These are phyloP conservation scores for Bipolaris zeicola DNA, from an alignment of 2,329 filamentous ascomycete species.

Conservation along the genomic window DNA sequence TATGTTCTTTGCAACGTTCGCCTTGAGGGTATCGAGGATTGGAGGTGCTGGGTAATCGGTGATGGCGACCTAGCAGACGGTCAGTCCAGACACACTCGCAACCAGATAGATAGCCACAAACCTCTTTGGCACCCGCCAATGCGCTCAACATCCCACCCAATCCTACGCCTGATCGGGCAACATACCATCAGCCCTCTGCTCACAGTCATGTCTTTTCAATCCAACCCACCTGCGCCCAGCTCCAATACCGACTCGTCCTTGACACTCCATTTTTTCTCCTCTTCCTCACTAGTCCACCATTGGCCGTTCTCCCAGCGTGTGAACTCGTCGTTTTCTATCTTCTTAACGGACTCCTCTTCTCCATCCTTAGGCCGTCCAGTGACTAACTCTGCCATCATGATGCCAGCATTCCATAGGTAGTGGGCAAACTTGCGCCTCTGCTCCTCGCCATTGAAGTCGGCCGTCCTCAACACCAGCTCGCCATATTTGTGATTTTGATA, in stretches of 20 bases:
- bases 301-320: conserved; percentile 23
- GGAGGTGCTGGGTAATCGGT: conserved; percentile 71
- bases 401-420: conserved; percentile 72
- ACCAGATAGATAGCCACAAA: conserved; percentile 18
- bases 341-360: not conserved
- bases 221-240: conserved; percentile 68
- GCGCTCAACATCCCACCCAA: conserved; percentile 55
- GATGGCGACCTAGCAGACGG: conserved; percentile 55
- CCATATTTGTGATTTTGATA: conserved; percentile 57
- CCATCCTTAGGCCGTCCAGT: conserved; percentile 32
- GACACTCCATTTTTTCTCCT: conserved; percentile 53
- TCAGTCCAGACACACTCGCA: not conserved
- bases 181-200: conserved; percentile 37
- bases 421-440: conserved; percentile 70
- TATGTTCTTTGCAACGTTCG: conserved; percentile 64
- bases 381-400: conserved; percentile 54
- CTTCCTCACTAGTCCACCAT: conserved; percentile 43
- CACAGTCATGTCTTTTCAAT: conserved; percentile 17
- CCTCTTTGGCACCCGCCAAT: conserved; percentile 53
- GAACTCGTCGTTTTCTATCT: not conserved
- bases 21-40: conserved; percentile 63
- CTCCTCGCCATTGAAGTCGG: conserved; percentile 57
- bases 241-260: conserved; percentile 63
- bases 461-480: conserved; percentile 49
- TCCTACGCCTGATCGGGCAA: conserved; percentile 48